These are phyloP conservation scores for Lichtheimia ramosa DNA, from an alignment of 371 early-diverging fungal species.

Conservation along the genomic window DNA sequence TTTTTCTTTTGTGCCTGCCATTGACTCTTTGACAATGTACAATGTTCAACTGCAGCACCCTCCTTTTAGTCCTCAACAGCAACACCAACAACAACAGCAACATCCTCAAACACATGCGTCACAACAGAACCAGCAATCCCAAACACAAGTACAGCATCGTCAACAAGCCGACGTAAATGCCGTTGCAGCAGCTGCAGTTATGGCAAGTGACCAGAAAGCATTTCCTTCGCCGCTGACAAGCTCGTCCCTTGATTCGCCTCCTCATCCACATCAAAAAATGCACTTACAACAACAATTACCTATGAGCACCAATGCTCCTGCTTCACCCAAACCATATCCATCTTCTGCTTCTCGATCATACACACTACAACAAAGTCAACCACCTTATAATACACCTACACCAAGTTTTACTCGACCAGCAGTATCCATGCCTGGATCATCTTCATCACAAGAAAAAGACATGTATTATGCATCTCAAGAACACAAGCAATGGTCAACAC, in stretches of 20 bases:
- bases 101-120: neutral
- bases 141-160: neutral
- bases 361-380: slow-evolving; percentile 4
- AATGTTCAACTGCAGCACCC: slow-evolving; percentile 27
- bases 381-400: slow-evolving; percentile 13
- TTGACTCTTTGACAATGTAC: slow-evolving; percentile 1
- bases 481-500: slow-evolving; percentile 8
- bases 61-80: slow-evolving; percentile 10
- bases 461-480: slow-evolving; percentile 15
- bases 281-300: slow-evolving; percentile 1
- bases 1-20: neutral
- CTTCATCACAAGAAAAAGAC: slow-evolving; percentile 2
- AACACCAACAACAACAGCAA: slow-evolving; percentile 17
- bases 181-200: slow-evolving; percentile 7
- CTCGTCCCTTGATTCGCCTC: slow-evolving; percentile 40
- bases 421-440: neutral
- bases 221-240: slow-evolving; percentile 40
- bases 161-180: neutral
- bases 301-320: slow-evolving; percentile 12
- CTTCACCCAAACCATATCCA: slow-evolving; percentile 19
- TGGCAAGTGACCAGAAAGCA: slow-evolving; percentile 18
- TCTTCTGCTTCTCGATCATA: slow-evolving; percentile 7
- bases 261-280: slow-evolving; percentile 14
- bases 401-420: slow-evolving; percentile 12
- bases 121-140: slow-evolving; percentile 7